phyloP scores from a whole-genome alignment of 2,329 filamentous ascomycete species.

The Fusarium acutatum region DNA sequence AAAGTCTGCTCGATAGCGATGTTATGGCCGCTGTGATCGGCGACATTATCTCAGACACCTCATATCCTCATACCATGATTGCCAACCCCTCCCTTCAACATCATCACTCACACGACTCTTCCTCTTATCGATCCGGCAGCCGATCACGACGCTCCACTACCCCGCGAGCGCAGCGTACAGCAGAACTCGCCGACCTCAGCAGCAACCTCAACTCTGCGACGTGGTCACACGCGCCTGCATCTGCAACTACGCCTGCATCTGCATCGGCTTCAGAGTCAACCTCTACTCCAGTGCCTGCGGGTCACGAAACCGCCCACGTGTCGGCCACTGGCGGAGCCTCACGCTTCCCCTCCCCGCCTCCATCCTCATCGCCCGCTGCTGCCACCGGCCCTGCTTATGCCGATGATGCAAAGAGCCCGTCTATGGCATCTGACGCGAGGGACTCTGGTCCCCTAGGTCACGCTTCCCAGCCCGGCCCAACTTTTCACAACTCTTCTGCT shows the following conservation, averaged over 20 bases:
- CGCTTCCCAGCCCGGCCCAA: slow-evolving; percentile 32
- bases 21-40: slow-evolving; percentile 72
- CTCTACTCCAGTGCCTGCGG: slow-evolving; percentile 34
- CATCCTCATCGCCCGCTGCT: slow-evolving; percentile 60
- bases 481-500: slow-evolving; percentile 24
- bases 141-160: slow-evolving; percentile 44
- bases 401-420: slow-evolving; percentile 54
- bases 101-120: slow-evolving; percentile 53
- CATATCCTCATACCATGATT: slow-evolving; percentile 77
- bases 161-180: slow-evolving; percentile 40
- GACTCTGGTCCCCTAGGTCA: slow-evolving; percentile 43
- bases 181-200: slow-evolving; percentile 32
- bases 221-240: slow-evolving; percentile 29
- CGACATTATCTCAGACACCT: slow-evolving; percentile 78
- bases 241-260: slow-evolving; percentile 22
- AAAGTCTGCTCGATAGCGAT: slow-evolving; percentile 43
- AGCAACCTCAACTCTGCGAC: slow-evolving; percentile 20
- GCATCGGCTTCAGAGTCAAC: slow-evolving; percentile 31
- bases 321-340: slow-evolving; percentile 53
- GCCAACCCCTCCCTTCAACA: slow-evolving; percentile 58
- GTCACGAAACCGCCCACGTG: slow-evolving; percentile 37
- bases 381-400: slow-evolving; percentile 48
- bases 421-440: slow-evolving; percentile 58
- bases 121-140: slow-evolving; percentile 43
- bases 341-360: slow-evolving; percentile 63